Conservation (phyloP, 2,329 filamentous ascomycete genomes). For the Fusarium sp. region DNA sequence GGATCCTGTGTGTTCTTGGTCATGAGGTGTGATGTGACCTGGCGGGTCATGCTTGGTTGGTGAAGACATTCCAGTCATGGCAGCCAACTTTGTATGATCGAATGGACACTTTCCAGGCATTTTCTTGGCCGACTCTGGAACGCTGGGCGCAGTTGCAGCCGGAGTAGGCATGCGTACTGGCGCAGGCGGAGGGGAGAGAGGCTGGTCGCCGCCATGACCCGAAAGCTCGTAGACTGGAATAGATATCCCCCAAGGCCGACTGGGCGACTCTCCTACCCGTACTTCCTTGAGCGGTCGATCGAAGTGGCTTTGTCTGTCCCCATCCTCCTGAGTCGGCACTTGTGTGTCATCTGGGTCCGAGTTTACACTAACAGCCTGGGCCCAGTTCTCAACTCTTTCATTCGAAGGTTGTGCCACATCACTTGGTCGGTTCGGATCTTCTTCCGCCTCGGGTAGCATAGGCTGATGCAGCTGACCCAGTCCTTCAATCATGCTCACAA, state of each 20-base stretch:
- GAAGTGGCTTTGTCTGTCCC: slow-evolving; percentile 80
- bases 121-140: slow-evolving; percentile 49
- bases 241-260: slow-evolving; percentile 91
- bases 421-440: slow-evolving; percentile 59
- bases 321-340: slow-evolving; percentile 57
- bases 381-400: slow-evolving; percentile 88
- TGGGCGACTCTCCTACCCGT: slow-evolving; percentile 93
- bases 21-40: slow-evolving; percentile 26
- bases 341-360: slow-evolving; percentile 53
- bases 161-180: slow-evolving; percentile 66
- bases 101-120: slow-evolving; percentile 71
- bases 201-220: slow-evolving; percentile 58
- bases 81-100: slow-evolving; percentile 63
- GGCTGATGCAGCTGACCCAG: slow-evolving; percentile 89
- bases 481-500: slow-evolving; percentile 95
- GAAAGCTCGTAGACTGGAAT: slow-evolving; percentile 74
- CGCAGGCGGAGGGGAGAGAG: slow-evolving; percentile 71
- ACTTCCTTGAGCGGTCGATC: slow-evolving; percentile 90
- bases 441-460: slow-evolving; percentile 77
- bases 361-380: slow-evolving; percentile 78
- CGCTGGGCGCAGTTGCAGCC: slow-evolving; percentile 45
- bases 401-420: slow-evolving; percentile 70
- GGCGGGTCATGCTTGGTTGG: slow-evolving; percentile 29
- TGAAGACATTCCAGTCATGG: slow-evolving; percentile 52
- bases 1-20: slow-evolving; percentile 30